phyloP scores from a whole-genome alignment of 345 rosid species.

The Arabis alpina region DNA sequence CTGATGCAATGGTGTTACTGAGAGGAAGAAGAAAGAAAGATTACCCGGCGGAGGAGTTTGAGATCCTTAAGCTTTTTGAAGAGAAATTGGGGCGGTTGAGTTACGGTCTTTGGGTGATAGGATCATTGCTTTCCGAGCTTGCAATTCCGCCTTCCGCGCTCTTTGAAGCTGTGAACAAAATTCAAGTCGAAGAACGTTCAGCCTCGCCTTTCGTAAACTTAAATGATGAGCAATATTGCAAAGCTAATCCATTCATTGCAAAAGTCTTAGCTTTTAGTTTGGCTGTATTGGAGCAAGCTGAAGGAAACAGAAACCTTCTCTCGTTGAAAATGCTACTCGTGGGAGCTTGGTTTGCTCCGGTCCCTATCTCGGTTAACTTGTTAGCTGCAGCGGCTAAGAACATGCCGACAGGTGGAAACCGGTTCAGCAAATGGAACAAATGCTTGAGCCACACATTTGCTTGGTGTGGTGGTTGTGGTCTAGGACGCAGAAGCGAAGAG shows the following conservation, averaged over 20 bases:
- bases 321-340: conserved; percentile 80
- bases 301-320: conserved; percentile 63
- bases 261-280: conserved; percentile 66
- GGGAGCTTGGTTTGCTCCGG: conserved; percentile 92
- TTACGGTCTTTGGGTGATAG: conserved; percentile 75
- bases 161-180: conserved; percentile 72
- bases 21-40: conserved; percentile 76
- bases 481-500: conserved; percentile 77
- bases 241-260: conserved; percentile 64
- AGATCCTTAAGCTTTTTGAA: conserved; percentile 63
- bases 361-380: conserved; percentile 59
- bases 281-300: conserved; percentile 65
- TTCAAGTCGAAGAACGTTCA: conserved; percentile 58
- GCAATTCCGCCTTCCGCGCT: conserved; percentile 70
- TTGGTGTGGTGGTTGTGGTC: conserved; percentile 68
- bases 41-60: conserved; percentile 61
- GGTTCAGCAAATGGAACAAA: conserved; percentile 66
- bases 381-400: conserved; percentile 71
- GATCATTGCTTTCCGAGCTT: conserved; percentile 79
- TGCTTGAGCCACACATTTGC: conserved; percentile 56
- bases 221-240: conserved; percentile 71
- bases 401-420: conserved; percentile 60
- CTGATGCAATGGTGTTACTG: conserved; percentile 76
- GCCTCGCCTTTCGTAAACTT: conserved; percentile 47
- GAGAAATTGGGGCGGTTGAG: conserved; percentile 77